phyloP scores from a whole-genome alignment of 129 eudicot species.

The Scalesia atractyloides region DNA sequence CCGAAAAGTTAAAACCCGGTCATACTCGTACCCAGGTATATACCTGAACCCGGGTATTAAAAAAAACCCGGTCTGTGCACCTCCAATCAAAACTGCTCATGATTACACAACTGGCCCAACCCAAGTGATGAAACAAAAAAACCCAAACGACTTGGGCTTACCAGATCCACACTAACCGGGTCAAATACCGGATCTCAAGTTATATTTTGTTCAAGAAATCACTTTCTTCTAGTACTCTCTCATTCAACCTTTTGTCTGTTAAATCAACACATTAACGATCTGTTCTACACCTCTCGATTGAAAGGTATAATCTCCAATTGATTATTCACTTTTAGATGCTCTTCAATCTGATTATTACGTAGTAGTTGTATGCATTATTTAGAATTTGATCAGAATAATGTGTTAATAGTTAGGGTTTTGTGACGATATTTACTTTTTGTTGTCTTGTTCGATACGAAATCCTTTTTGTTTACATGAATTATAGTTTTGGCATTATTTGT shows the following conservation, averaged over 20 bases:
- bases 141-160: not conserved
- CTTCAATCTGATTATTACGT: not conserved
- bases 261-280: conserved; percentile 26
- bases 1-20: too few species aligned
- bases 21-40: too few species aligned
- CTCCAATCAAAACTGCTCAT: too few species aligned
- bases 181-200: conserved; percentile 22
- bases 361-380: not conserved
- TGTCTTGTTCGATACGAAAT: not conserved
- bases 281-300: conserved; percentile 9
- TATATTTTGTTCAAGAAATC: conserved; percentile 39
- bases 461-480: not conserved
- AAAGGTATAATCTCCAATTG: conserved; percentile 26
- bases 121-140: not conserved
- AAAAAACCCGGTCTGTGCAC: too few species aligned
- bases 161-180: conserved; percentile 12
- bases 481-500: not conserved
- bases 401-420: conserved; percentile 29
- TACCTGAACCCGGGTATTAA: too few species aligned
- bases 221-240: not conserved
- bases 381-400: conserved; percentile 19
- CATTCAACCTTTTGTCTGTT: not conserved
- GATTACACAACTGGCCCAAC: not conserved
- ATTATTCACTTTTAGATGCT: not conserved
- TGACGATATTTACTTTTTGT: conserved; percentile 9